Conservation (phyloP, 495 filamentous ascomycete genomes). For the Xylaria sp. region DNA sequence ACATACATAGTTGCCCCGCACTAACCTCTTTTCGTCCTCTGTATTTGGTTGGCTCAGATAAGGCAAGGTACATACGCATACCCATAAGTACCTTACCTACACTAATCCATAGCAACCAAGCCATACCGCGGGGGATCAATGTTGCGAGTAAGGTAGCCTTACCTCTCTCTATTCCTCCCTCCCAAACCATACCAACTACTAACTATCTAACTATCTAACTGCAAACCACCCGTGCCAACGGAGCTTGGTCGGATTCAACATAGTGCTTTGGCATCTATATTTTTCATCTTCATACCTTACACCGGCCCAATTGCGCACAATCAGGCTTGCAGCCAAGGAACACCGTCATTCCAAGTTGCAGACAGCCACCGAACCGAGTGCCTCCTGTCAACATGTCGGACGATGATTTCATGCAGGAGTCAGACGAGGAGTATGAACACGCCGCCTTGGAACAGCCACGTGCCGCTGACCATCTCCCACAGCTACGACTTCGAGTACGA, state of each 20-base stretch:
- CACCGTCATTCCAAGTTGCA: neutral
- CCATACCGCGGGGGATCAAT: neutral
- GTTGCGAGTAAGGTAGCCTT: too few relatives aligned
- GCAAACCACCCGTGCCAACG: neutral
- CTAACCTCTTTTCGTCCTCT: conserved; percentile 30
- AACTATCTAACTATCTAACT: too few relatives aligned
- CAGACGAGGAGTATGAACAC: conserved; percentile 74
- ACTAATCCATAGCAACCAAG: conserved; percentile 18
- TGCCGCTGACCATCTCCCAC: conserved; percentile 25
- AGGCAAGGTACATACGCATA: too few relatives aligned
- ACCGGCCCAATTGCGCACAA: too few relatives aligned
- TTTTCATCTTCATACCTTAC: neutral
- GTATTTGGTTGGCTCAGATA: conserved; percentile 8
- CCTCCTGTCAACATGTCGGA: conserved; percentile 76
- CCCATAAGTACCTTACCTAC: too few relatives aligned
- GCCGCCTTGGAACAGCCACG: conserved; percentile 29
- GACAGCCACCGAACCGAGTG: neutral
- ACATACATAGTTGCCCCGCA: conserved; percentile 29
- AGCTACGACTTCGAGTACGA: conserved; percentile 98
- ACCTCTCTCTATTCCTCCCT: too few relatives aligned
- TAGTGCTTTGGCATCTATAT: neutral
- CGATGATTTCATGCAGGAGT: conserved; percentile 98
- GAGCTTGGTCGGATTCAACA: neutral
- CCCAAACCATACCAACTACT: neutral
- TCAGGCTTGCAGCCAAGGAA: neutral